phyloP scores from a whole-genome alignment of 805 yeast genomes.

The Myxozyma melibiosi region DNA sequence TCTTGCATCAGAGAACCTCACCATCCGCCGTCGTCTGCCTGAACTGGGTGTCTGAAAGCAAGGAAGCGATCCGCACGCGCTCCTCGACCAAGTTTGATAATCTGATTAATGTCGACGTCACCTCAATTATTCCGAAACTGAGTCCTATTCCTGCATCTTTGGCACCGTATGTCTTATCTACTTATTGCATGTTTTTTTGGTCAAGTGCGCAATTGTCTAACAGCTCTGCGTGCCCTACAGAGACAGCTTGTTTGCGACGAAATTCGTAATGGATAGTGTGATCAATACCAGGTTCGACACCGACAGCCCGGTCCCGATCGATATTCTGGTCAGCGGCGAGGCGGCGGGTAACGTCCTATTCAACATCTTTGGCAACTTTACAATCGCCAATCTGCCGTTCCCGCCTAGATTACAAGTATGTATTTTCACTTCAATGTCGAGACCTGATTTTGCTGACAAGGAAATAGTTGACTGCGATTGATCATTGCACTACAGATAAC shows the following conservation, averaged over 20 bases:
- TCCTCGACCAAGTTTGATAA: conserved; percentile 15
- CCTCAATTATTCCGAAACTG: conserved; percentile 18
- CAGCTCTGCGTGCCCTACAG: not conserved
- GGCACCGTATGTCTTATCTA: conserved; percentile 12
- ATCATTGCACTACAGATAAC: conserved; percentile 20
- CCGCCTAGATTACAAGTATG: conserved; percentile 18
- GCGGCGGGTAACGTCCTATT: conserved; percentile 1
- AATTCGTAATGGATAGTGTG: conserved; percentile 19
- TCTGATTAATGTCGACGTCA: conserved; percentile 18
- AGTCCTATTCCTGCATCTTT: conserved; percentile 17
- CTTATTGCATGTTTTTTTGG: too few species aligned
- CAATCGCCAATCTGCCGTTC: conserved; percentile 21
- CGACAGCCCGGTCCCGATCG: conserved; percentile 17
- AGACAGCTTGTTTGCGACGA: conserved; percentile 26
- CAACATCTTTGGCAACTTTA: conserved; percentile 28
- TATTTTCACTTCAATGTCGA: not conserved
- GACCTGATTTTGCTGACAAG: not conserved
- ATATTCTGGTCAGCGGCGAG: conserved; percentile 16
- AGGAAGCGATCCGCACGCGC: conserved; percentile 4
- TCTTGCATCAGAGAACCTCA: conserved; percentile 10
- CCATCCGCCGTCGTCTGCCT: conserved; percentile 12
- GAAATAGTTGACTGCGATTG: conserved; percentile 1
- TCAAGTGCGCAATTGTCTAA: not conserved
- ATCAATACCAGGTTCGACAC: conserved; percentile 13
- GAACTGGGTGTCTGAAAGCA: conserved; percentile 24